Evolutionary conservation across 257 asterid species (phyloP).

Genomic region (Gynochthodes officinalis): DNA sequence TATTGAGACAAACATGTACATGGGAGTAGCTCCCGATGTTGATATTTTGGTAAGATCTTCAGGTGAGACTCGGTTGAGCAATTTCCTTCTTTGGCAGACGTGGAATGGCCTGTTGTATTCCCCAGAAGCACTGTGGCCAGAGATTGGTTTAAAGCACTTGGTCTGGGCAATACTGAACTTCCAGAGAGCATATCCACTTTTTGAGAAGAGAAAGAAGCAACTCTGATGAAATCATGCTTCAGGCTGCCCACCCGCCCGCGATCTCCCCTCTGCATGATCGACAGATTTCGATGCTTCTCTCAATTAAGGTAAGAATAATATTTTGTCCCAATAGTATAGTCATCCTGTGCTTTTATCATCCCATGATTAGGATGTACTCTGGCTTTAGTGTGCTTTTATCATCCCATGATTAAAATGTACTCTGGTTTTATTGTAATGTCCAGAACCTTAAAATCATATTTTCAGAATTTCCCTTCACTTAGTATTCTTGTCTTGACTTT

Average conservation of each 20-base stretch:
- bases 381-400: background rate
- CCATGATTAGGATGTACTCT: no score
- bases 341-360: background rate
- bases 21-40: constrained; percentile 68
- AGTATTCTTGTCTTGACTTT: background rate
- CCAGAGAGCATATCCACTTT: constrained; percentile 42
- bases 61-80: constrained; percentile 54
- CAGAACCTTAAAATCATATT: background rate
- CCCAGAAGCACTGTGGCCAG: constrained; percentile 70
- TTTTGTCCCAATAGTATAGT: background rate
- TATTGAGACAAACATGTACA: constrained; percentile 59
- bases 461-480: background rate
- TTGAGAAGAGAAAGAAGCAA: constrained; percentile 51
- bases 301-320: background rate
- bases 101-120: constrained; percentile 53
- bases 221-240: constrained; percentile 8
- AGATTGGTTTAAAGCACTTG: constrained; percentile 61
- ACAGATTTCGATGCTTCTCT: background rate
- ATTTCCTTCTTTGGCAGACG: constrained; percentile 74
- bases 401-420: background rate
- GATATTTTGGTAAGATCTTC: constrained; percentile 65
- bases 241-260: no score
- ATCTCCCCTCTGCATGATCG: no score
- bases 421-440: background rate
- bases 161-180: constrained; percentile 68